Conservation (phyloP, 2,329 filamentous ascomycete species). For the Botrytis hyacinthi region DNA sequence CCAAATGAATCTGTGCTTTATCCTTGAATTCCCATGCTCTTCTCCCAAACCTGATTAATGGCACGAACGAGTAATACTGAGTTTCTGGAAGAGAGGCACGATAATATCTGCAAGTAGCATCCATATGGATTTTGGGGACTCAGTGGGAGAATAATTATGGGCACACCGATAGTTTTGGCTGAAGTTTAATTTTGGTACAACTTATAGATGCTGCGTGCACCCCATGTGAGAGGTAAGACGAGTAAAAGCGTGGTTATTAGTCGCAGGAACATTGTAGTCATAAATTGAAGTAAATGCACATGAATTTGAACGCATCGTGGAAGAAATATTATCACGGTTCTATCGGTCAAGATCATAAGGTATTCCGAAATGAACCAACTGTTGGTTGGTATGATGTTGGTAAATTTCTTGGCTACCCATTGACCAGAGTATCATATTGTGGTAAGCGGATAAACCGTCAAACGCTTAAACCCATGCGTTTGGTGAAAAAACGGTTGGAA, state of each 20-base stretch:
- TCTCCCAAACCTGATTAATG: not conserved
- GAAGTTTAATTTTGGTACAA: not conserved
- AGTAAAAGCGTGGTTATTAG: not conserved
- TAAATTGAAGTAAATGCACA: not conserved
- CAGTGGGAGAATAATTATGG: not conserved
- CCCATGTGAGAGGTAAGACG: not conserved
- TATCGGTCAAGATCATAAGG: not conserved
- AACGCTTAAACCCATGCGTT: fast-evolving
- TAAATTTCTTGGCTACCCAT: not conserved
- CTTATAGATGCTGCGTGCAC: not conserved
- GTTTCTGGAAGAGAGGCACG: not conserved
- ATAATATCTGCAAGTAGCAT: not conserved
- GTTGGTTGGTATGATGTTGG: not conserved
- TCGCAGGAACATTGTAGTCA: not conserved
- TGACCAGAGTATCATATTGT: not conserved
- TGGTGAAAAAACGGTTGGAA: fast-evolving
- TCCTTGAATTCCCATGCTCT: not conserved
- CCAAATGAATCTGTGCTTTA: not conserved
- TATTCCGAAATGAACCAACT: fast-evolving
- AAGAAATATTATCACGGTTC: not conserved
- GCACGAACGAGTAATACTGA: not conserved
- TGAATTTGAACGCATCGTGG: too few relatives aligned
- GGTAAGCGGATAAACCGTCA: fast-evolving
- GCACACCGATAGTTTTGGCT: not conserved
- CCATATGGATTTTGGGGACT: not conserved